Evolutionary conservation across 2,329 filamentous ascomycete genomes (phyloP).

Genomic region (Sclerotinia spermophila): DNA sequence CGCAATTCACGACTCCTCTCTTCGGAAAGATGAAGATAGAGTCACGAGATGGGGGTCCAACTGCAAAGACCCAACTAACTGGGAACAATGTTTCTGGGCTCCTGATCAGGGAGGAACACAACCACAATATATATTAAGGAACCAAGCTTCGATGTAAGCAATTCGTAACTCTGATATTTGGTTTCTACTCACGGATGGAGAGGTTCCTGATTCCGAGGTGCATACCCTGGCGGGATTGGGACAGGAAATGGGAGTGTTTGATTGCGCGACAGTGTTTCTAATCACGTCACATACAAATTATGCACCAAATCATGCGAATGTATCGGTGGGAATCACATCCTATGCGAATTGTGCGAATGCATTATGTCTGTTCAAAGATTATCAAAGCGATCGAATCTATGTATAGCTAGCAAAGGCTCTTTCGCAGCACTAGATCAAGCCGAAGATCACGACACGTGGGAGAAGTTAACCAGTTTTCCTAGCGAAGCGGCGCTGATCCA

Average conservation of each 20-base stretch:
- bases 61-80: neutral
- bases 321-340: neutral
- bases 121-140: neutral
- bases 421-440: neutral
- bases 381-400: neutral
- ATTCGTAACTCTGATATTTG: neutral
- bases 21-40: neutral
- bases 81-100: neutral
- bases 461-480: neutral
- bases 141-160: neutral
- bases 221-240: neutral
- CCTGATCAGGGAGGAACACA: neutral
- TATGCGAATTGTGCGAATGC: neutral
- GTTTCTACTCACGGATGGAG: conserved; percentile 3
- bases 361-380: neutral
- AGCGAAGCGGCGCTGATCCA: neutral
- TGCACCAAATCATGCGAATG: neutral
- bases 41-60: conserved; percentile 1
- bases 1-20: neutral
- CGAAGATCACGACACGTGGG: neutral
- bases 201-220: neutral
- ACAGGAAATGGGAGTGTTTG: neutral
- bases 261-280: neutral
- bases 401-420: neutral
- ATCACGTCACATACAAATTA: neutral